These are phyloP conservation scores for Ramalina peruviana DNA, from an alignment of 495 filamentous ascomycete genomes.

Conservation along the genomic window DNA sequence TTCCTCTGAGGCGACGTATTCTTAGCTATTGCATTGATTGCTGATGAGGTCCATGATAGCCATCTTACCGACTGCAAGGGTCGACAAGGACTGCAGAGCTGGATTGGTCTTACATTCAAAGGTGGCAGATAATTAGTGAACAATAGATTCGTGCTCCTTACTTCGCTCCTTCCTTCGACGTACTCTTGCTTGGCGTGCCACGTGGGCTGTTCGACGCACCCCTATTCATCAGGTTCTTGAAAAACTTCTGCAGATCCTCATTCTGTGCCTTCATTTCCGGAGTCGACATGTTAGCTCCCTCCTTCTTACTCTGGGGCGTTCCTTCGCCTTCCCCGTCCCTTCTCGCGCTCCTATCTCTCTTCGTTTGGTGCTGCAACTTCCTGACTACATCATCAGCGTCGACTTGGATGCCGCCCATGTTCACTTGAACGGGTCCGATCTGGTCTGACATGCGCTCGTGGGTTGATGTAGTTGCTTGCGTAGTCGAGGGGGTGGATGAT, in stretches of 20 bases:
- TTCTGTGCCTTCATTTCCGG: conserved; percentile 49
- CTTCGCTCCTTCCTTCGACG: conserved; percentile 8
- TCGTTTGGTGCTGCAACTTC: conserved; percentile 45
- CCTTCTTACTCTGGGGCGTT: not conserved
- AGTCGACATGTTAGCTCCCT: conserved; percentile 16
- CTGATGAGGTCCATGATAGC: no score
- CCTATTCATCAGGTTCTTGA: conserved; percentile 51
- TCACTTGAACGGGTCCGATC: conserved; percentile 91
- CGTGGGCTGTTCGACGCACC: conserved; percentile 11
- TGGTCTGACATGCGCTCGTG: conserved; percentile 62
- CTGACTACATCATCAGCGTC: conserved; percentile 93
- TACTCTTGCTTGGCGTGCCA: conserved; percentile 5
- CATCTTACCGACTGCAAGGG: no score
- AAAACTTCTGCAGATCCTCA: conserved; percentile 54
- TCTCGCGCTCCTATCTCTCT: not conserved
- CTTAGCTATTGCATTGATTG: no score
- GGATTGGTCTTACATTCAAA: no score
- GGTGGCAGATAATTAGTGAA: no score
- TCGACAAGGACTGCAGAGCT: no score
- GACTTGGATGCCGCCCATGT: conserved; percentile 93
- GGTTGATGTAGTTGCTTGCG: conserved; percentile 1
- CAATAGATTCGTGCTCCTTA: not conserved
- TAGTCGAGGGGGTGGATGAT: conserved; percentile 21
- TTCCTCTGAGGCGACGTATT: no score
- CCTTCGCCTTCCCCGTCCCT: not conserved